Evolutionary conservation across 73 alveolate genomes (phyloP).

Genomic region (Blepharisma stoltei): DNA sequence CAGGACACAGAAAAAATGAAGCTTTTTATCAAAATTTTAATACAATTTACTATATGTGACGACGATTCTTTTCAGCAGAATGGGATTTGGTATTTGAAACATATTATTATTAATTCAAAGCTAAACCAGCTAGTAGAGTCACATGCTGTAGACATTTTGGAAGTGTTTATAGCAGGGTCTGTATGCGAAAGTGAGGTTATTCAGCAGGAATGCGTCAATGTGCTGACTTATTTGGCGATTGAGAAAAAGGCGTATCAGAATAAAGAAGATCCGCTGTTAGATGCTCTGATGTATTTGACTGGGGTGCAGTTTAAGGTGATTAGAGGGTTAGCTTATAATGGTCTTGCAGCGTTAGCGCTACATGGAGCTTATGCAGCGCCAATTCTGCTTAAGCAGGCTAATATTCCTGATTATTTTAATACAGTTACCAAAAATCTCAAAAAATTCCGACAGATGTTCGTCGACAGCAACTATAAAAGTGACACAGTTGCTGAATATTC

Average conservation of each 20-base stretch:
- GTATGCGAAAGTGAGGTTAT: conserved; percentile 27
- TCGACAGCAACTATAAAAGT: not conserved
- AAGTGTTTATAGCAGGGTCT: conserved; percentile 26
- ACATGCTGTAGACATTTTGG: conserved; percentile 24
- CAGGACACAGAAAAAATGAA: conserved; percentile 26
- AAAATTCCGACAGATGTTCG: not conserved
- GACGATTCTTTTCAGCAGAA: conserved; percentile 16
- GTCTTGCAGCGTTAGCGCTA: conserved; percentile 21
- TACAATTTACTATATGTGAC: conserved; percentile 21
- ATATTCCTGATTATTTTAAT: not conserved
- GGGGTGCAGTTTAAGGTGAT: not conserved
- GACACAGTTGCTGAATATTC: conserved; percentile 17
- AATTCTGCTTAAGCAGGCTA: conserved; percentile 13
- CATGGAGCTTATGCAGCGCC: conserved; percentile 28
- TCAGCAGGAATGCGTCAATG: conserved; percentile 25
- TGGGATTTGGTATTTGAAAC: conserved; percentile 27
- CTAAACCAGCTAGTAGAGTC: conserved; percentile 10
- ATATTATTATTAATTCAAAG: not conserved
- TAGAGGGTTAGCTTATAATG: conserved; percentile 31
- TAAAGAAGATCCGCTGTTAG: conserved; percentile 2
- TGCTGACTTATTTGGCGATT: conserved; percentile 25
- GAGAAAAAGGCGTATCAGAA: conserved; percentile 9
- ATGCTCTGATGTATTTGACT: conserved; percentile 20
- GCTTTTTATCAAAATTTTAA: conserved; percentile 23
- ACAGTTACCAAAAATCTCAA: conserved; percentile 14